Conservation (phyloP, 2,329 filamentous ascomycete genomes). For the Pseudocercospora eumusae region DNA sequence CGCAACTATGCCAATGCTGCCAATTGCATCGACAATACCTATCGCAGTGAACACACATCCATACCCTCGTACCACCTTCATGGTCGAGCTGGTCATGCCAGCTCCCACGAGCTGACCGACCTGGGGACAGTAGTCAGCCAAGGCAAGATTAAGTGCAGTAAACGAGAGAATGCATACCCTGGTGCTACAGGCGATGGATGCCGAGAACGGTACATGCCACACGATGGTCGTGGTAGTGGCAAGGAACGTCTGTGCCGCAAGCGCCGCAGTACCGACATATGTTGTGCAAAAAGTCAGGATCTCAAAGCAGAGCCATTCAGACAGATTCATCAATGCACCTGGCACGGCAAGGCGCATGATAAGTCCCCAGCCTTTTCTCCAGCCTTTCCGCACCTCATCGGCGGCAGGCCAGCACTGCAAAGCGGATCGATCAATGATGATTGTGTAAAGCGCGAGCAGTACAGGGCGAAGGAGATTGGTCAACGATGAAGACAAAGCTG, state of each 20-base stretch:
- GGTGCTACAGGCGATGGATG: slow-evolving; percentile 44
- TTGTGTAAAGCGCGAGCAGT: slow-evolving; percentile 51
- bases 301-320: slow-evolving; percentile 36
- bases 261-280: slow-evolving; percentile 29
- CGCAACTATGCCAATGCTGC: slow-evolving; percentile 38
- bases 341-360: slow-evolving; percentile 32
- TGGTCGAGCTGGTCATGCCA: slow-evolving; percentile 39
- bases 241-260: slow-evolving; percentile 31
- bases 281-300: slow-evolving; percentile 41
- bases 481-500: slow-evolving; percentile 52
- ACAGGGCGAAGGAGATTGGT: slow-evolving; percentile 48
- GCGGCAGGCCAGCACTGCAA: slow-evolving; percentile 50
- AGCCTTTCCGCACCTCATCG: slow-evolving; percentile 16
- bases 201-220: slow-evolving; percentile 46
- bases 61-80: slow-evolving; percentile 38
- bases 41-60: slow-evolving; percentile 40
- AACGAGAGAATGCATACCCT: slow-evolving; percentile 22
- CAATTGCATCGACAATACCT: slow-evolving; percentile 39
- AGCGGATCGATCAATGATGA: slow-evolving; percentile 44
- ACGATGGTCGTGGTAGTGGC: slow-evolving; percentile 38
- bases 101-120: slow-evolving; percentile 45
- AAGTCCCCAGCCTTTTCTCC: slow-evolving; percentile 44
- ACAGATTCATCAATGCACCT: slow-evolving; percentile 32
- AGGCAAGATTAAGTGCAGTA: neutral
- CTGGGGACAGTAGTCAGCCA: neutral